These are phyloP conservation scores for Lepidium aucheri DNA, from an alignment of 345 rosid genomes.

Conservation along the genomic window DNA sequence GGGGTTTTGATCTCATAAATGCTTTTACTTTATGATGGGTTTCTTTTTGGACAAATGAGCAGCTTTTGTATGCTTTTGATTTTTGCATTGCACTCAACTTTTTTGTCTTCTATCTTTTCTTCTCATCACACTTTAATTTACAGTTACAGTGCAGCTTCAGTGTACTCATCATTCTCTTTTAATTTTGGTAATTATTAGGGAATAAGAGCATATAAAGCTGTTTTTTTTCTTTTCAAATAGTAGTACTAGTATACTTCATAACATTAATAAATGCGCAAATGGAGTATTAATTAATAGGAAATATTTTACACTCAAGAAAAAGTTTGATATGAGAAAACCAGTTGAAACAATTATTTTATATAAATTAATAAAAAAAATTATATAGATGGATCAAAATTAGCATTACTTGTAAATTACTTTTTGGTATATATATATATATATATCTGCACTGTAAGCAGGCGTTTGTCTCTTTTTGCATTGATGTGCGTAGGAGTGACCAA, in stretches of 20 bases:
- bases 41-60: slow-evolving; percentile 36
- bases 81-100: slow-evolving; percentile 33
- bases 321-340: background rate
- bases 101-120: background rate
- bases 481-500: slow-evolving; percentile 33
- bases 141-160: slow-evolving; percentile 28
- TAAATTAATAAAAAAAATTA: background rate
- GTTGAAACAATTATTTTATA: background rate
- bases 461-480: slow-evolving; percentile 23
- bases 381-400: background rate
- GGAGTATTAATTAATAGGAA: background rate
- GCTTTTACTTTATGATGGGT: slow-evolving; percentile 34
- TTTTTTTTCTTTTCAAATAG: background rate
- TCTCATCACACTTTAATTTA: slow-evolving; percentile 3
- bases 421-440: too few relatives aligned
- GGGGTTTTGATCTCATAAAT: slow-evolving; percentile 23
- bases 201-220: slow-evolving; percentile 24
- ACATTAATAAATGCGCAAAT: slow-evolving; percentile 16
- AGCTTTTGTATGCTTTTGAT: slow-evolving; percentile 33
- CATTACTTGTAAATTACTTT: too few relatives aligned
- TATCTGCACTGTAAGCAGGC: background rate
- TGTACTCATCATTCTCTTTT: slow-evolving; percentile 26
- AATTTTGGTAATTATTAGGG: slow-evolving; percentile 25
- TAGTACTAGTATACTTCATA: background rate
- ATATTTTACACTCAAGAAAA: background rate